Base-by-base conservation (phyloP, 2,329 filamentous ascomycete genomes). In the Sphaerulina musiva region DNA sequence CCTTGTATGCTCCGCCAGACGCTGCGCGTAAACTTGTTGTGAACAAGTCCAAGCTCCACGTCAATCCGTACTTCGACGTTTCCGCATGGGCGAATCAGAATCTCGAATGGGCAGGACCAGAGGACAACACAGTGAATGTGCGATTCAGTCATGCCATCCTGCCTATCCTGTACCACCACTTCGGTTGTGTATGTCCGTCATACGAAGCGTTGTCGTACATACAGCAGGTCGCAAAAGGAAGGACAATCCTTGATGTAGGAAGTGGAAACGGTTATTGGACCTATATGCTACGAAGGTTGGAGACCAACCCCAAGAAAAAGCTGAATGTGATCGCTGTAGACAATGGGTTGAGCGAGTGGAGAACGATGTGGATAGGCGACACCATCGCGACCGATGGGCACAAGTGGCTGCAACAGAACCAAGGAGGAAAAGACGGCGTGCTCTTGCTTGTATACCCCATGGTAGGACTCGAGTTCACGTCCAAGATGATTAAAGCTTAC, bases 241-340 rank as follows among this genome's bases (percentile, higher is more conserved):
- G 78, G 5, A 68, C 74, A 10, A 74, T 89, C 6, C 72, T 85
- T 8, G 86, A 89, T 61, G 71, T 89, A 39, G 86, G 85, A 3
- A 83, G 79, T 50, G 86, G 86, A 1, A 87, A 85, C 65, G 86
- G 85, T 9, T 90, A 89, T 72, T 90, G 86, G 86, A 79, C 81
- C 6, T 85, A 82, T 58, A 82, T 87, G 80, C 78, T 89, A 10
- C 78, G 86, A 2, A 69, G 74, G 23, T 78, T 82, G 62, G 78
- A 80, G 17, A 59, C 49, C 6, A 67, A 80, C 9, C 64, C 66
- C 4, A 65, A 66, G 62, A 65, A 63, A 51, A 62, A 62, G 52
- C 17, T 71, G 34, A 69, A 72, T 5, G 79, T 83, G 1, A 70
- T 76, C 17, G 75, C 86, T 1, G 77, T 89, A 7, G 86, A 90